Evolutionary conservation across 148 eudicot species (phyloP).

Genomic region (Chenopodium album): DNA sequence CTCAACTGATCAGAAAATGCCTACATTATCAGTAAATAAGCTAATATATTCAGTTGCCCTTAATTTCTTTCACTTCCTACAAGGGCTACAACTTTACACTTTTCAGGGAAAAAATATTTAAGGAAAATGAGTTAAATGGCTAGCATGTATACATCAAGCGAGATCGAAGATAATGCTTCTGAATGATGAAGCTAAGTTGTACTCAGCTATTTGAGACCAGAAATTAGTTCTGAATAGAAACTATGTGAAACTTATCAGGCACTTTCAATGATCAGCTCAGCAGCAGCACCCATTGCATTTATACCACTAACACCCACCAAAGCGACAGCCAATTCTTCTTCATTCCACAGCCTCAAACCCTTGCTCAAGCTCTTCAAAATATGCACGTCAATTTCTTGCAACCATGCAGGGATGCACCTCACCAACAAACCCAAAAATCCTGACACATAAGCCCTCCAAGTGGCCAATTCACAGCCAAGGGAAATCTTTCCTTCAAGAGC

Average conservation of each 20-base stretch:
- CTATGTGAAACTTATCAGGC: constrained; percentile 8
- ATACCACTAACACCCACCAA: constrained; percentile 65
- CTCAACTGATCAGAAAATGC: not conserved
- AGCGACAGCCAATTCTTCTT: constrained; percentile 72
- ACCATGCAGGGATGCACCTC: constrained; percentile 69
- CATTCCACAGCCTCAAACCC: constrained; percentile 67
- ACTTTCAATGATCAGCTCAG: constrained; percentile 63
- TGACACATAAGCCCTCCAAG: constrained; percentile 80
- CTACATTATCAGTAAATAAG: not conserved
- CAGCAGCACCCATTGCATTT: constrained; percentile 74
- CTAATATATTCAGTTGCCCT: not conserved
- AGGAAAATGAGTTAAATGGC: not conserved
- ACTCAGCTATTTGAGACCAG: not conserved
- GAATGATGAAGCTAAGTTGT: not conserved
- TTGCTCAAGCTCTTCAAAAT: constrained; percentile 65
- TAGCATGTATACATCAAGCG: not conserved
- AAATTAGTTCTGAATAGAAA: constrained; percentile 10
- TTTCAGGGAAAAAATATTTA: not conserved
- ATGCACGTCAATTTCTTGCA: constrained; percentile 59
- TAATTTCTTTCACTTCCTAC: too few relatives aligned
- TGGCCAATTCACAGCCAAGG: constrained; percentile 67
- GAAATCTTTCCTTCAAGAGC: constrained; percentile 84
- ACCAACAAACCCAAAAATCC: constrained; percentile 82
- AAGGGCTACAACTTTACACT: not conserved
- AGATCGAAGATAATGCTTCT: not conserved